phyloP scores from a whole-genome alignment of 2,329 filamentous ascomycete species.

The Pseudonectria foliicola region DNA sequence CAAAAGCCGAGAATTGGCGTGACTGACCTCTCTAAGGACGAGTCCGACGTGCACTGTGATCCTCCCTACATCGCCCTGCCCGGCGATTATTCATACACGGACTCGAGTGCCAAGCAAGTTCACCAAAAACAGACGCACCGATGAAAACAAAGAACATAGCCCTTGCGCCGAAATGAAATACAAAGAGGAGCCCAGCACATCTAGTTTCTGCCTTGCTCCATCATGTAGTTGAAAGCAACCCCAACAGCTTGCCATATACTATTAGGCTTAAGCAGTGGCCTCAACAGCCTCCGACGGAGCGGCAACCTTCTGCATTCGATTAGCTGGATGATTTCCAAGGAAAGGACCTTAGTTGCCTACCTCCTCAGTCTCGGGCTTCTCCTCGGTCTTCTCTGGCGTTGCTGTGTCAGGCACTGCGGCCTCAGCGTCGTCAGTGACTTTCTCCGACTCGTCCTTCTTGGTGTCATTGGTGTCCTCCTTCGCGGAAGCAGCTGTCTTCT shows the following conservation, averaged over 20 bases:
- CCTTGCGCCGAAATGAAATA: slow-evolving; percentile 18
- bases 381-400: slow-evolving; percentile 10
- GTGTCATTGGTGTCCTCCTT: slow-evolving; percentile 33
- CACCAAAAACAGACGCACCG: slow-evolving; percentile 14
- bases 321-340: neutral
- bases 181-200: slow-evolving; percentile 7
- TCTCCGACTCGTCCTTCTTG: slow-evolving; percentile 27
- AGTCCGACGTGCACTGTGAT: no score
- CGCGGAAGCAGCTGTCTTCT: slow-evolving; percentile 36
- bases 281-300: slow-evolving; percentile 30
- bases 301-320: slow-evolving; percentile 11
- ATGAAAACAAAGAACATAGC: slow-evolving; percentile 18
- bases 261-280: slow-evolving; percentile 25
- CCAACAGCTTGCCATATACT: neutral
- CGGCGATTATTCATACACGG: slow-evolving; percentile 23
- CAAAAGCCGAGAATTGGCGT: no score
- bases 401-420: slow-evolving; percentile 1
- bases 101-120: slow-evolving; percentile 13
- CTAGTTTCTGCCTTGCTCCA: slow-evolving; percentile 6
- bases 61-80: slow-evolving; percentile 9
- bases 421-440: slow-evolving; percentile 6
- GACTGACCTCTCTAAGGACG: no score
- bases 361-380: slow-evolving; percentile 28
- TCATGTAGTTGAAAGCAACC: slow-evolving; percentile 5
- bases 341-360: slow-evolving; percentile 17